Percentiles rank a stretch among this genome's conserved stretches.
These are phyloP conservation scores for Microdochium trichocladiopsis DNA, from an alignment of 2,329 filamentous ascomycete species.

Conservation along the genomic window DNA sequence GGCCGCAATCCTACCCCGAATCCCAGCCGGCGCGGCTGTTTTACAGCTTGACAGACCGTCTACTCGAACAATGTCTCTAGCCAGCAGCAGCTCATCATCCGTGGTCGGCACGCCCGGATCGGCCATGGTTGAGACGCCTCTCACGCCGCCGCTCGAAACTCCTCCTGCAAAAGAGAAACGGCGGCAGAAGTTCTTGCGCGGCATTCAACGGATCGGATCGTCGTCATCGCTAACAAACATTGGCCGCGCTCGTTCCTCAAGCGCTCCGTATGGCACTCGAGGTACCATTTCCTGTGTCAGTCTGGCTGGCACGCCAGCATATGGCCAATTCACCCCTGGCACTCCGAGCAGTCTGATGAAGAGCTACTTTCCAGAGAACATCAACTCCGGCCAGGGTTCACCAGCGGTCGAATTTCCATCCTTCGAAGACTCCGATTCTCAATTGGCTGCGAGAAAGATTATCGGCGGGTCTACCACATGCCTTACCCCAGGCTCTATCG, in stretches of 20 bases:
- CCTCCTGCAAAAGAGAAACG: constrained; percentile 53
- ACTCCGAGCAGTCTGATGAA: constrained; percentile 14
- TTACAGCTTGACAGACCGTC: neutral
- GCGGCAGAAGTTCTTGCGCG: constrained; percentile 62
- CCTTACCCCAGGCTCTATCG: constrained; percentile 41
- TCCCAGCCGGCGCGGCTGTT: neutral
- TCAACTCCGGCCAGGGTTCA: constrained; percentile 28
- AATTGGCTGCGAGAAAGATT: constrained; percentile 47
- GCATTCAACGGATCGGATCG: constrained; percentile 75
- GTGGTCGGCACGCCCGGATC: neutral
- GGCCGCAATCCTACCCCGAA: neutral
- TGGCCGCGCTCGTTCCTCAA: constrained; percentile 58
- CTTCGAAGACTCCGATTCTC: constrained; percentile 35
- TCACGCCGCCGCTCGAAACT: neutral
- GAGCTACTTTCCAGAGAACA: constrained; percentile 17
- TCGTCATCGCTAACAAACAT: constrained; percentile 63
- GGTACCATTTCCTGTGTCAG: constrained; percentile 48
- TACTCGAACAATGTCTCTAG: neutral
- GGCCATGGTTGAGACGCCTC: neutral
- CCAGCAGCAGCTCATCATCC: neutral
- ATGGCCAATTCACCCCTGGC: constrained; percentile 24
- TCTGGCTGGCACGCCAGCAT: constrained; percentile 35
- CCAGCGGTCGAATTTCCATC: constrained; percentile 31
- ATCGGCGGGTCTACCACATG: constrained; percentile 35
- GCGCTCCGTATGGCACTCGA: constrained; percentile 57